A percentile compares a stretch with the other conserved stretches of the same genome.
phyloP scores from a whole-genome alignment of 345 rosid species.

The Erodium maritimum region DNA sequence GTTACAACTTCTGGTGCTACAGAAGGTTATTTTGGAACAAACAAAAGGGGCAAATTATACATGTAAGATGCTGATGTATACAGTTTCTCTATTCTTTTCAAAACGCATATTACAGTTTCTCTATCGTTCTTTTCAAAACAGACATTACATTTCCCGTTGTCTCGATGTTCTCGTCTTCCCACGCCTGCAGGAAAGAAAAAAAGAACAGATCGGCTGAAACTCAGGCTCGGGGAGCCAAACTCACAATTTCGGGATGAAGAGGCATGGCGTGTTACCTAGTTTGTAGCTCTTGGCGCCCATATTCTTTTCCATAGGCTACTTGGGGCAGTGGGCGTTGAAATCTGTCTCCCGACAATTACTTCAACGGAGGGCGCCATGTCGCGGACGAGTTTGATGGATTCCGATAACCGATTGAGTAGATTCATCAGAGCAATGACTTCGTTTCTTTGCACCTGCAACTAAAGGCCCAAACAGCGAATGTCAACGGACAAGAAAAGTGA shows the following conservation, averaged over 20 bases:
- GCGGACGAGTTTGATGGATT: conserved; percentile 49
- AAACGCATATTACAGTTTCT: too few relatives aligned
- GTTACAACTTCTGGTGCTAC: too few relatives aligned
- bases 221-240: neutral
- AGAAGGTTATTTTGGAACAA: too few relatives aligned
- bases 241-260: neutral
- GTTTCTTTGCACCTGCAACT: conserved; percentile 62
- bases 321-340: conserved; percentile 4
- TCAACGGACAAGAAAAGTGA: conserved; percentile 1
- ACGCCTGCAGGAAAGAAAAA: neutral
- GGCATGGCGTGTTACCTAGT: conserved; percentile 9
- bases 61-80: too few relatives aligned
- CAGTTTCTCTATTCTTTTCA: too few relatives aligned
- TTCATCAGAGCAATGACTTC: conserved; percentile 76
- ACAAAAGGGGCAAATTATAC: too few relatives aligned
- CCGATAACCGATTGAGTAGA: conserved; percentile 56
- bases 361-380: conserved; percentile 46
- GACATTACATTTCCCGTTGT: too few relatives aligned
- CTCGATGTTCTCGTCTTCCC: neutral
- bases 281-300: conserved; percentile 14
- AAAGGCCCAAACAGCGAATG: conserved; percentile 7
- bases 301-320: conserved; percentile 27
- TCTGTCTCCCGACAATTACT: conserved; percentile 17
- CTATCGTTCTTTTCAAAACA: neutral
- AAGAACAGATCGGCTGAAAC: neutral